Evolutionary conservation across 1,284 basidiomycete genomes (phyloP).

Genomic region (Ustilago xerochloae): DNA sequence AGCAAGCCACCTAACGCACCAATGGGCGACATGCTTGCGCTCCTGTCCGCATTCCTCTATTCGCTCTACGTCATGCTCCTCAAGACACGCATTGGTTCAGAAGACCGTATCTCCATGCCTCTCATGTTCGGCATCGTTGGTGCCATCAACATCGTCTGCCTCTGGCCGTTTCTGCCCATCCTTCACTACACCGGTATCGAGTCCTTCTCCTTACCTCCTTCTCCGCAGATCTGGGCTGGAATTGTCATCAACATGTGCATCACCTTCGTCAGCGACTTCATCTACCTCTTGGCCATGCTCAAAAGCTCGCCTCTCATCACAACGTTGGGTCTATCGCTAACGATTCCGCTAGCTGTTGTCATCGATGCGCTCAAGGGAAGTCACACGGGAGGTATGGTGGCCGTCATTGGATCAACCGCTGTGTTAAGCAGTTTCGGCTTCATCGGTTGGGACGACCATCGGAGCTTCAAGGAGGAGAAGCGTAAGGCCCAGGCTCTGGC

Average conservation of each 20-base stretch:
- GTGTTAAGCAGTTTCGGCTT: slow-evolving; percentile 58
- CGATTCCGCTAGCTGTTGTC: slow-evolving; percentile 86
- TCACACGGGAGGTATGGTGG: slow-evolving; percentile 52
- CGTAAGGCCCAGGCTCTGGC: background rate
- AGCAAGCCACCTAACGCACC: slow-evolving; percentile 47
- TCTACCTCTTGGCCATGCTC: slow-evolving; percentile 79
- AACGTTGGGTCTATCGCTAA: slow-evolving; percentile 92
- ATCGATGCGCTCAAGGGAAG: slow-evolving; percentile 79
- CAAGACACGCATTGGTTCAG: slow-evolving; percentile 74
- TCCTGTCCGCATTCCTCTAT: slow-evolving; percentile 73
- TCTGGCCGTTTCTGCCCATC: slow-evolving; percentile 84
- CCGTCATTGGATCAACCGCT: slow-evolving; percentile 48
- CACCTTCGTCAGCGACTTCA: slow-evolving; percentile 66
- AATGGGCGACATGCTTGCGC: slow-evolving; percentile 61
- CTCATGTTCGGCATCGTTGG: slow-evolving; percentile 77
- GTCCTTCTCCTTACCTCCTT: slow-evolving; percentile 78
- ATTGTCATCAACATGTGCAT: slow-evolving; percentile 82
- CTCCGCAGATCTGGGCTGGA: slow-evolving; percentile 74
- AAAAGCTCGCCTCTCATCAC: slow-evolving; percentile 90
- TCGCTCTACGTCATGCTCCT: slow-evolving; percentile 91
- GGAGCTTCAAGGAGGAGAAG: slow-evolving; percentile 22
- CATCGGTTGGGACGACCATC: slow-evolving; percentile 43
- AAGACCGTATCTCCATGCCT: slow-evolving; percentile 60
- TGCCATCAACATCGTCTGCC: slow-evolving; percentile 82
- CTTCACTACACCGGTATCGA: slow-evolving; percentile 84